Conservation (phyloP, 805 yeast genomes). For the Sungouiella thailandica region DNA sequence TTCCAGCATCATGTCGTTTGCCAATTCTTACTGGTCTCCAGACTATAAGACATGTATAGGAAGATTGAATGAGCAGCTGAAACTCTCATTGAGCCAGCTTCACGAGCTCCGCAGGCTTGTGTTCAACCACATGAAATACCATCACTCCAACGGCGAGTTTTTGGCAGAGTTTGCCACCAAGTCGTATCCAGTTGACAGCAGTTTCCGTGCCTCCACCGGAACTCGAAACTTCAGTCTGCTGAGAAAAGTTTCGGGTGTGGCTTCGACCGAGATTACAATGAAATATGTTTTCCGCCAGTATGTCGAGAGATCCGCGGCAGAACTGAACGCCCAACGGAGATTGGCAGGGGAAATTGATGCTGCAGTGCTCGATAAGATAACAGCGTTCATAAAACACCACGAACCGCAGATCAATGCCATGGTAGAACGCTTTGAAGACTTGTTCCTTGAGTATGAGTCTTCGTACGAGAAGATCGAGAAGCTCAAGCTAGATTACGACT, state of each 20-base stretch:
- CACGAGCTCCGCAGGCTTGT: conserved; percentile 38
- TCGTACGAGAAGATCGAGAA: conserved; percentile 23
- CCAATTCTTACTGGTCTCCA: conserved; percentile 39
- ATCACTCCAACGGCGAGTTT: conserved; percentile 30
- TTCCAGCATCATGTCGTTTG: no score
- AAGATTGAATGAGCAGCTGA: conserved; percentile 24
- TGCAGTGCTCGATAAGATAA: conserved; percentile 28
- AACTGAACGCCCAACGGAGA: conserved; percentile 14
- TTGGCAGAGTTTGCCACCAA: conserved; percentile 24
- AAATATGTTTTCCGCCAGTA: conserved; percentile 11
- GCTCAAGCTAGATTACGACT: conserved; percentile 25
- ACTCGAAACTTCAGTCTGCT: conserved; percentile 1
- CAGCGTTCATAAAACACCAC: conserved; percentile 29
- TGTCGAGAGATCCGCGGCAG: conserved; percentile 6
- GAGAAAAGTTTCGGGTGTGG: conserved; percentile 2
- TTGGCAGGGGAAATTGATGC: conserved; percentile 32
- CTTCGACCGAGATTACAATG: conserved; percentile 5
- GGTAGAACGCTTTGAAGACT: conserved; percentile 19
- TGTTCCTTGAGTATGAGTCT: conserved; percentile 22
- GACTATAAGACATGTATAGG: conserved; percentile 37
- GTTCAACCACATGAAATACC: conserved; percentile 31
- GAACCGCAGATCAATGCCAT: conserved; percentile 29
- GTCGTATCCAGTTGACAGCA: conserved; percentile 19
- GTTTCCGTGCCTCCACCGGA: conserved; percentile 12
- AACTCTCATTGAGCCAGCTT: conserved; percentile 31